Evolutionary conservation across 805 yeast species (phyloP), one percentile per base, ranked within the genome.

Genomic region (Hermanozyma aechmeae): DNA sequence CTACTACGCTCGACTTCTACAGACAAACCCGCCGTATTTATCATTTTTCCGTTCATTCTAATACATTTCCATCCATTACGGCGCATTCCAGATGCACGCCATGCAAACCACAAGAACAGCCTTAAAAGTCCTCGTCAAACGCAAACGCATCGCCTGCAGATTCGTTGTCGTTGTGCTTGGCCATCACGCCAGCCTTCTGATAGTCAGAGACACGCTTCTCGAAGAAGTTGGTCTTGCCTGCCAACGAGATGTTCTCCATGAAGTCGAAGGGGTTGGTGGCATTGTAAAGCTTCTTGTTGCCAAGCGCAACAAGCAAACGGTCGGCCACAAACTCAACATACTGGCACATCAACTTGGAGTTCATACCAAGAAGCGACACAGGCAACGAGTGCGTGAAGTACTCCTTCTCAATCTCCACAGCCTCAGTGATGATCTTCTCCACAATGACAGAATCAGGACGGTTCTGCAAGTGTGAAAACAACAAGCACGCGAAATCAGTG

Each of bases 131-230:
- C 62, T 89, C 98, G 59, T 87, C 95, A 48, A 92, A 79, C 27
- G 80, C 65, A 64, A 89, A 87, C 26, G 74, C 72, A 53, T 65
- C 65, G 32, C 67, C 69, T 26, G 58, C 40, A 37, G 61, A 63
- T 37, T 66, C 54, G 45, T 5, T 10, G 6, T 75, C 72, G 43
- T 61, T 59, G 31, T 75, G 58, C 43, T 71, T 69, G 43, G 95
- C 89, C 92, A 89, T 89, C 51, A 89, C 98, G 69, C 98, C 97
- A 34, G 98, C 97, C 69, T 89, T 92, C 68, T 89, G 98, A 67
- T 89, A 89, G 64, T 89, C 98, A 34, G 95, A 82, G 34, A 89
- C 98, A 67, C 98, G 82, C 76, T 89, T 89, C 72, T 89, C 98
- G 55, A 89, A 89, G 76, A 89, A 89, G 71, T 92, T 89, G 48